Percentiles rank a stretch among this genome's conserved stretches.
Conservation (phyloP, 345 rosid genomes). For the Sisymbrium altissimum region DNA sequence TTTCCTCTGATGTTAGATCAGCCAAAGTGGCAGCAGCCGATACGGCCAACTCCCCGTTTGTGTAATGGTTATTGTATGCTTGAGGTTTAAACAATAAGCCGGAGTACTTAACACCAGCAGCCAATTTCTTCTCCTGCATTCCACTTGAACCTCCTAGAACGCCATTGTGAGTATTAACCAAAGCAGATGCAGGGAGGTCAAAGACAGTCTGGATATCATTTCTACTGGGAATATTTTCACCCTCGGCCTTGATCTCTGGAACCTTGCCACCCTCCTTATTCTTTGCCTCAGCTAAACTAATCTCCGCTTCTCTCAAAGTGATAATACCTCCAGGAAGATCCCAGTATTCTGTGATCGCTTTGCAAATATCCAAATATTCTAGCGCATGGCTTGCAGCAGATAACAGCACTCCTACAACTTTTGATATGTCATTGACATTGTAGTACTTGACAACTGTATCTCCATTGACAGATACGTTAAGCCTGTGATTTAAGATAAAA, state of each 20-base stretch:
- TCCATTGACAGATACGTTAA: conserved; percentile 38
- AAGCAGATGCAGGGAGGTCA: conserved; percentile 31
- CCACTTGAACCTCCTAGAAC: conserved; percentile 35
- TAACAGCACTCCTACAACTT: conserved; percentile 50
- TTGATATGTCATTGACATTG: conserved; percentile 57
- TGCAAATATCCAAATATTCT: conserved; percentile 51
- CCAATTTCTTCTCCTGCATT: conserved; percentile 32
- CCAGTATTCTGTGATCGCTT: conserved; percentile 61
- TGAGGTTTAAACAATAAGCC: conserved; percentile 61
- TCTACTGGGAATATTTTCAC: background rate
- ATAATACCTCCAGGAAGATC: conserved; percentile 39
- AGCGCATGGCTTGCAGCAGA: conserved; percentile 45
- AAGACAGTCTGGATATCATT: background rate
- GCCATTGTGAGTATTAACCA: conserved; percentile 36
- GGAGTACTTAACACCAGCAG: conserved; percentile 31
- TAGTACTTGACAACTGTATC: conserved; percentile 55
- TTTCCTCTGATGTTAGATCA: conserved; percentile 68
- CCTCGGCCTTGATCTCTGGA: background rate
- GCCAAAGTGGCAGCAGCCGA: conserved; percentile 70
- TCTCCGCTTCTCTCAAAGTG: conserved; percentile 30
- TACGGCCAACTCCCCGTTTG: conserved; percentile 70
- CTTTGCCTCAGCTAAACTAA: conserved; percentile 21
- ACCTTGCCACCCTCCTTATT: conserved; percentile 32
- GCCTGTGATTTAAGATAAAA: conserved; percentile 43
- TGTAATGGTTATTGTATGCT: conserved; percentile 61